These are phyloP conservation scores for Mycena floridula DNA, from an alignment of 768 basidiomycete species.

Conservation along the genomic window DNA sequence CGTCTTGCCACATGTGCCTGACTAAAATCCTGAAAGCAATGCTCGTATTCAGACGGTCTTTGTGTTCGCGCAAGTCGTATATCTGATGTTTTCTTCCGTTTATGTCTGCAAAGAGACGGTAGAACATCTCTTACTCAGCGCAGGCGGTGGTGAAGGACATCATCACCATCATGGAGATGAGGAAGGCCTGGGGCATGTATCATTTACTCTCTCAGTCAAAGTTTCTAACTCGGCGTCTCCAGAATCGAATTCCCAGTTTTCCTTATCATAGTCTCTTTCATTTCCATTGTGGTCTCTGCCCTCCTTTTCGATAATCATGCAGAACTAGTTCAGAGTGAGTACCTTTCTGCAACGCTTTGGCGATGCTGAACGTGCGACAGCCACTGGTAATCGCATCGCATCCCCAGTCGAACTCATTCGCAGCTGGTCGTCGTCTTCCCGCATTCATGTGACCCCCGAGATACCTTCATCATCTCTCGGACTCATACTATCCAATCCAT, in stretches of 20 bases:
- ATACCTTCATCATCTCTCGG: constrained; percentile 28
- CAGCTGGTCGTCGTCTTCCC: constrained; percentile 32
- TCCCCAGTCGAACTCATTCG: constrained; percentile 43
- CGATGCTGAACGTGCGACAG: constrained; percentile 22
- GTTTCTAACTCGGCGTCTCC: constrained; percentile 43
- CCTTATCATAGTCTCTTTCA: constrained; percentile 47
- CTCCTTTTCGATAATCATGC: constrained; percentile 56
- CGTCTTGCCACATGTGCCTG: not conserved
- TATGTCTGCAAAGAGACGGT: constrained; percentile 97
- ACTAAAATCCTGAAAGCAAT: constrained; percentile 32
- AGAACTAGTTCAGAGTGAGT: constrained; percentile 57
- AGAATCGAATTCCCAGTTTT: constrained; percentile 67
- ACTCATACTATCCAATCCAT: constrained; percentile 65
- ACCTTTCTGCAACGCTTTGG: not conserved
- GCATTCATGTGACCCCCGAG: constrained; percentile 22
- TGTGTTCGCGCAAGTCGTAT: constrained; percentile 88
- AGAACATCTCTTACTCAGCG: constrained; percentile 81
- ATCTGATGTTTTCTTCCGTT: constrained; percentile 88
- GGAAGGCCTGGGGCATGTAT: constrained; percentile 37
- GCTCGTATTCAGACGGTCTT: constrained; percentile 63
- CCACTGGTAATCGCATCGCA: constrained; percentile 59
- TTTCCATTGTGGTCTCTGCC: constrained; percentile 53
- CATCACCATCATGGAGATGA: constrained; percentile 70
- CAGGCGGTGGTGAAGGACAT: constrained; percentile 41
- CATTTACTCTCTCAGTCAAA: constrained; percentile 24